A percentile compares a stretch with the other conserved stretches of the same genome.
These are phyloP conservation scores for Fusarium succisae DNA, from an alignment of 2,329 filamentous ascomycete genomes.

Conservation along the genomic window DNA sequence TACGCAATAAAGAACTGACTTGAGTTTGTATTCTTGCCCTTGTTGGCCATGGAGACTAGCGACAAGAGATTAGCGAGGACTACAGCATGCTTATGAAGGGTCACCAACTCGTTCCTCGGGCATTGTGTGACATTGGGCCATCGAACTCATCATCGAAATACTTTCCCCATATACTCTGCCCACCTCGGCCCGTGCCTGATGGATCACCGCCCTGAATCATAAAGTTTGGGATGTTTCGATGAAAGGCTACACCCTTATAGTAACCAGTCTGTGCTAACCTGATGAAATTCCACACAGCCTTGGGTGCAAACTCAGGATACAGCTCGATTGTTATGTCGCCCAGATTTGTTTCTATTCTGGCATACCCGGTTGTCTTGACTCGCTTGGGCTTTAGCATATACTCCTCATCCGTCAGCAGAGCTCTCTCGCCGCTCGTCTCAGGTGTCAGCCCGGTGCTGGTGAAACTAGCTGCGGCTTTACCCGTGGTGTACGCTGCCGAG, in stretches of 20 bases:
- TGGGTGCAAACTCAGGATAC: constrained; percentile 88
- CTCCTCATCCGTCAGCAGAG: constrained; percentile 90
- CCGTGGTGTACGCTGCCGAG: constrained; percentile 89
- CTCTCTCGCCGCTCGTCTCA: constrained; percentile 87
- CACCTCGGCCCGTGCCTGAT: constrained; percentile 90
- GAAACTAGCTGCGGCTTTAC: constrained; percentile 90
- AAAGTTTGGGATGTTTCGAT: constrained; percentile 93
- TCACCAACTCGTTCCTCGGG: constrained; percentile 69
- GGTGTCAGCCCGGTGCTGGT: constrained; percentile 94
- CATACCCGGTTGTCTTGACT: constrained; percentile 91
- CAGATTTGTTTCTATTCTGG: constrained; percentile 84
- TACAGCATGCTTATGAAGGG: neutral
- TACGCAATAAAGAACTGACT: constrained; percentile 96
- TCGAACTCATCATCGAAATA: constrained; percentile 95
- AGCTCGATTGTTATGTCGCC: constrained; percentile 90
- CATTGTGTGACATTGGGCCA: constrained; percentile 84
- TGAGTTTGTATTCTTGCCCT: constrained; percentile 97
- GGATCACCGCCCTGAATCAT: constrained; percentile 99
- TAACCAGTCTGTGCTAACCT: constrained; percentile 88
- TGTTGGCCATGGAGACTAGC: constrained; percentile 88
- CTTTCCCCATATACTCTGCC: constrained; percentile 90
- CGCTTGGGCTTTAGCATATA: constrained; percentile 94
- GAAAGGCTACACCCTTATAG: constrained; percentile 85
- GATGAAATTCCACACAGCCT: constrained; percentile 97
- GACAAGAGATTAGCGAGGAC: neutral